These are phyloP conservation scores for Colletotrichum kahawae DNA, from an alignment of 2,329 filamentous ascomycete species.

Conservation along the genomic window DNA sequence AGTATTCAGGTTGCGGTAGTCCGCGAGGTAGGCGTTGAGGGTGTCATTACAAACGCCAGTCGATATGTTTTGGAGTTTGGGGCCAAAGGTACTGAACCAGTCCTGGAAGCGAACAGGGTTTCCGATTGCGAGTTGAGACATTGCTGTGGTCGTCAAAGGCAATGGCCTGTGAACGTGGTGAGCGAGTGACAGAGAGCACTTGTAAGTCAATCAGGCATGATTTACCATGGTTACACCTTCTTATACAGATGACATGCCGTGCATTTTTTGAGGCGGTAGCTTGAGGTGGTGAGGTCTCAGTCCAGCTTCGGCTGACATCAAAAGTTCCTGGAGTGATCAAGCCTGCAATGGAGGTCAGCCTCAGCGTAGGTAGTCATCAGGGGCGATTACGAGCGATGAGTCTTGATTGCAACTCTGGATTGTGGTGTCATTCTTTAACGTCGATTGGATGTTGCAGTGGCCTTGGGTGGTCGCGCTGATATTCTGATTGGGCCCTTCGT, in stretches of 20 bases:
- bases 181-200: neutral
- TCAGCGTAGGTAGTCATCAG: neutral
- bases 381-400: neutral
- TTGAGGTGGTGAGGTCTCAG: neutral
- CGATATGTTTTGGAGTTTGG: neutral
- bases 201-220: neutral
- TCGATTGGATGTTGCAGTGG: neutral
- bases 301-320: neutral
- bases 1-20: neutral
- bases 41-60: neutral
- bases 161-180: accelerated
- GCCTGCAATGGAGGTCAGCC: neutral
- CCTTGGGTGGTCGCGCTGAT: neutral
- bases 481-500: neutral
- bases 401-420: neutral
- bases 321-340: neutral
- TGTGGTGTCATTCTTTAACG: neutral
- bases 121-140: neutral
- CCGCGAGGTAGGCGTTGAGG: neutral
- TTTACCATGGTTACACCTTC: neutral
- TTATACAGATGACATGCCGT: neutral
- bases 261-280: neutral
- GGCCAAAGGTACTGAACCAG: neutral
- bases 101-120: neutral
- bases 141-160: neutral